Evolutionary conservation across 192 early-diverging fungal genomes (phyloP), one percentile per base, ranked within the genome.

Genomic region (Chytriomyces sp.): DNA sequence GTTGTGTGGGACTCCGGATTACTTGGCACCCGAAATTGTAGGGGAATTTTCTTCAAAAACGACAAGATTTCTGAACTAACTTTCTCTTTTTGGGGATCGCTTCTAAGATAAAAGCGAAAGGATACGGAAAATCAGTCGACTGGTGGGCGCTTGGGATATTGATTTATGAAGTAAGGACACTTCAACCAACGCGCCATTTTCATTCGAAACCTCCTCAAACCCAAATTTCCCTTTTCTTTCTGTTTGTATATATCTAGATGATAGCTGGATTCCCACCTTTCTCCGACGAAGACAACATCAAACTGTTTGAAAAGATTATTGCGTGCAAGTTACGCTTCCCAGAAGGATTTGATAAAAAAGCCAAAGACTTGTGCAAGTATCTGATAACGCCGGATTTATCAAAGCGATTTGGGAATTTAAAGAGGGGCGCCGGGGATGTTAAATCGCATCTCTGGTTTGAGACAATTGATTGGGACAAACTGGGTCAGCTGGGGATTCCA

Each of bases 71-170:
- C 28, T 47, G 16, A 18, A 68, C 11, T 46, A 6, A 49, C 16
- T 35, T 23, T 24, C 50, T 59, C 3, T n/a, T 44, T 71, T 5
- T 50, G 4, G 13, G 46, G 35, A 11, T 44, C 23, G 1, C 23
- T 23, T 23, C 35, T 26, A 13, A 75, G 73, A 79, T 79, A 81
- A 93, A 96, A 83, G 93, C 93, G 66, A 95, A 94, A 79, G 95
- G 95, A 35, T 96, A 96, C 83, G 93, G 94, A 26, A 90, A 91
- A 64, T 94, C 95, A 9, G 96, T 96, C 0, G 96, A 97, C 85
- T 97, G 96, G 96, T 97, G 93, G 89, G 92, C 94, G 50, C 88
- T 96, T 77, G 96, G 96, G 35, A 89, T 97, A 48, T 77, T 97
- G 59, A 94, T 97, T 5, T 98, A 92, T 80, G 86, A 86, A 72